Conservation (phyloP, 2,329 filamentous ascomycete species). For the Fusarium piperis region DNA sequence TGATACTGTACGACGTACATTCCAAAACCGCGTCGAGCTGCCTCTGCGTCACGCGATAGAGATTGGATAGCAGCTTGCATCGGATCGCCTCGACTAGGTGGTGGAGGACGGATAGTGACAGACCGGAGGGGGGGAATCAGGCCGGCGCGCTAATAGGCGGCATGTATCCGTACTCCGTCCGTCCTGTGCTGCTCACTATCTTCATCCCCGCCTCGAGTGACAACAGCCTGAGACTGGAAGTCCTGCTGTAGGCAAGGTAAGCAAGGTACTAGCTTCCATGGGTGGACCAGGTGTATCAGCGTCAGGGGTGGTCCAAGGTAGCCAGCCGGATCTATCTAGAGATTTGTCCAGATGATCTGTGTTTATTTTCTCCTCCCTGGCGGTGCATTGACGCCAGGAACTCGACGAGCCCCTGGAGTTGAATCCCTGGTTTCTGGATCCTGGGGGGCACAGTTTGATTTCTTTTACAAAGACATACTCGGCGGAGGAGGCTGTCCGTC, state of each 20-base stretch:
- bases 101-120: not conserved
- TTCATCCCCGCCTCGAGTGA: not conserved
- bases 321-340: not conserved
- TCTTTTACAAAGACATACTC: not conserved
- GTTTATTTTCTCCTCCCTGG: not conserved
- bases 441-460: not conserved
- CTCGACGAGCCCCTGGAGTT: not conserved
- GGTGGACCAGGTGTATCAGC: conserved; percentile 18
- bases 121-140: not conserved
- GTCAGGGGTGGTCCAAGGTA: not conserved
- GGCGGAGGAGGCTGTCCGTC: conserved; percentile 7
- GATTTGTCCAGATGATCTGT: conserved; percentile 15
- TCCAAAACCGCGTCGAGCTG: not conserved
- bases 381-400: not conserved
- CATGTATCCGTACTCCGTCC: not conserved
- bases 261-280: conserved; percentile 8
- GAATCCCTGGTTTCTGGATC: not conserved
- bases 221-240: conserved; percentile 6
- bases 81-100: not conserved
- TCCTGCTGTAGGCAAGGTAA: conserved; percentile 13
- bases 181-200: not conserved
- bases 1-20: conserved; percentile 9
- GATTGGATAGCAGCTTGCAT: conserved; percentile 1
- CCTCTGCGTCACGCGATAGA: conserved; percentile 5
- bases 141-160: conserved; percentile 1